Conservation (phyloP, 2,329 filamentous ascomycete genomes). For the Ascochyta clinopodiicola region DNA sequence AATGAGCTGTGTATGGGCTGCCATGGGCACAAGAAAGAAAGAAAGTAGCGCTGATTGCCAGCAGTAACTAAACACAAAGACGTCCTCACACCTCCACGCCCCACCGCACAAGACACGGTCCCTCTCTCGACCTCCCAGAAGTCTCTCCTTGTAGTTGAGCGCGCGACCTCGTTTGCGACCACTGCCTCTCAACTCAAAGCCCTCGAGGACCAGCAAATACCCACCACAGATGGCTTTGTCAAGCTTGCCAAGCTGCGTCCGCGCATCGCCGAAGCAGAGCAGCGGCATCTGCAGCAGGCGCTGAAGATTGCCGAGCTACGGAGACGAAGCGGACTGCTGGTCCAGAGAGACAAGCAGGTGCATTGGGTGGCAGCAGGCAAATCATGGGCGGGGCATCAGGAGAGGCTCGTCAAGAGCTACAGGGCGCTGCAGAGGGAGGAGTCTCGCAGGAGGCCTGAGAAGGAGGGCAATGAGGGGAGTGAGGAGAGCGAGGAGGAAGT, state of each 20-base stretch:
- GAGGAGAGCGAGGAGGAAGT: slow-evolving; percentile 1
- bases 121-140: slow-evolving; percentile 35
- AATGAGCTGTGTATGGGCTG: slow-evolving; percentile 45
- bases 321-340: slow-evolving; percentile 64
- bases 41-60: slow-evolving; percentile 20
- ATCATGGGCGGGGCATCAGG: slow-evolving; percentile 74
- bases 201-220: slow-evolving; percentile 53
- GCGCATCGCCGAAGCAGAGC: slow-evolving; percentile 67
- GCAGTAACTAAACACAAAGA: slow-evolving; percentile 51
- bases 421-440: slow-evolving; percentile 69
- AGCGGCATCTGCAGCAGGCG: slow-evolving; percentile 66
- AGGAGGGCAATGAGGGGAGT: slow-evolving; percentile 55
- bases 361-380: slow-evolving; percentile 72
- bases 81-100: slow-evolving; percentile 39
- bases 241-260: slow-evolving; percentile 65
- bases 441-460: slow-evolving; percentile 60
- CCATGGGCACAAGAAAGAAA: background rate
- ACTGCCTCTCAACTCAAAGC: slow-evolving; percentile 54
- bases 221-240: slow-evolving; percentile 54
- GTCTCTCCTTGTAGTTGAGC: slow-evolving; percentile 52
- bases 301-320: slow-evolving; percentile 69
- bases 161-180: slow-evolving; percentile 51
- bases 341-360: slow-evolving; percentile 72
- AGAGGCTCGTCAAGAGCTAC: slow-evolving; percentile 70
- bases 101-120: slow-evolving; percentile 21